A percentile compares a stretch with the other conserved stretches of the same genome.
Evolutionary conservation across 78 protist species (phyloP).

Genomic region (Parvularia atlantis): DNA sequence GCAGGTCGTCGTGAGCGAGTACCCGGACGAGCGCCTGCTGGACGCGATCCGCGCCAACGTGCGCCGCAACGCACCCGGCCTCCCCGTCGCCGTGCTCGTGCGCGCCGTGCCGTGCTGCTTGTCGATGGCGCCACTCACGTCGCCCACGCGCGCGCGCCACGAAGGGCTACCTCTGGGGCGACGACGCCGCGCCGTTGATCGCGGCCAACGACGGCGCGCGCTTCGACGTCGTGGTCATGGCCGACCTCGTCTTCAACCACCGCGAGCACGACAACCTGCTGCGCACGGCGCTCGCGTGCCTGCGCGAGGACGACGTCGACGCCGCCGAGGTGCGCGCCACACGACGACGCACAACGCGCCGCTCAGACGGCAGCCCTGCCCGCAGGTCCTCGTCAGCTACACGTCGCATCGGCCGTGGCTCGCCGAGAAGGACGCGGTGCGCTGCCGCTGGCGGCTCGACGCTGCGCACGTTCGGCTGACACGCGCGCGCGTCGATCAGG

Average conservation of each 20-base stretch:
- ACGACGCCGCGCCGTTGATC: too few relatives aligned
- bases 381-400: neutral
- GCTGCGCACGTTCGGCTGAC: neutral
- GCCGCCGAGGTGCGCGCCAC: neutral
- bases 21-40: too few relatives aligned
- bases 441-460: neutral
- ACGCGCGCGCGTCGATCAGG: neutral
- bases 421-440: neutral
- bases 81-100: too few relatives aligned
- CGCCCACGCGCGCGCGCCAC: too few relatives aligned
- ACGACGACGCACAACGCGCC: too few relatives aligned
- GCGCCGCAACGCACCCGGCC: too few relatives aligned
- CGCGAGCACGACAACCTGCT: neutral
- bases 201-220: too few relatives aligned
- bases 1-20: too few relatives aligned
- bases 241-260: slow-evolving; percentile 1
- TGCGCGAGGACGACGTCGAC: neutral
- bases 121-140: too few relatives aligned
- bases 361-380: neutral
- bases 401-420: neutral
- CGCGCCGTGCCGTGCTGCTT: too few relatives aligned
- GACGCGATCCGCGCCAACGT: too few relatives aligned
- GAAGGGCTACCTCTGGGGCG: too few relatives aligned
- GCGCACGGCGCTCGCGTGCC: neutral
- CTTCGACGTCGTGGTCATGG: neutral